These are phyloP conservation scores for Alternaria atra DNA, from an alignment of 2,329 filamentous ascomycete species.

Conservation along the genomic window DNA sequence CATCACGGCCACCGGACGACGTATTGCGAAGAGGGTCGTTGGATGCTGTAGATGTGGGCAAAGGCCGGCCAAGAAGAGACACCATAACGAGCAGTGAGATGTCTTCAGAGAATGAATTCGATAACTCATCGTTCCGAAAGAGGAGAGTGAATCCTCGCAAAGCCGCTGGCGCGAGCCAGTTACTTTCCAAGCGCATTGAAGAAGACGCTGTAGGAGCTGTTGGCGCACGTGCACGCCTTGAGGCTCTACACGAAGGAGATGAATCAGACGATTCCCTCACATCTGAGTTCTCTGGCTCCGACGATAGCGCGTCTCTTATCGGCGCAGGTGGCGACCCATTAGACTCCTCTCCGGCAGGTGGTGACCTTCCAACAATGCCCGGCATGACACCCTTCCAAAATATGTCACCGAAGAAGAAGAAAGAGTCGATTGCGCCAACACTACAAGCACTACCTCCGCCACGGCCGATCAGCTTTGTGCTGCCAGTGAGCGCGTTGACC, in stretches of 20 bases:
- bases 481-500: constrained; percentile 75
- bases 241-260: constrained; percentile 53
- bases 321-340: constrained; percentile 69
- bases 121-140: constrained; percentile 70
- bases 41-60: constrained; percentile 73
- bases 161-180: constrained; percentile 62
- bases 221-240: constrained; percentile 40
- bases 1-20: constrained; percentile 57
- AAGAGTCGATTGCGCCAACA: constrained; percentile 57
- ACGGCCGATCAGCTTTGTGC: constrained; percentile 73
- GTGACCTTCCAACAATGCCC: constrained; percentile 54
- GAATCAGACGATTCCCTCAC: constrained; percentile 52
- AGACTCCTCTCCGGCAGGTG: constrained; percentile 61
- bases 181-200: constrained; percentile 63
- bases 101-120: constrained; percentile 82
- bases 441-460: constrained; percentile 75
- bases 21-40: constrained; percentile 69
- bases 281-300: constrained; percentile 53
- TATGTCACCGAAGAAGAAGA: constrained; percentile 69
- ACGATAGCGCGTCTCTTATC: constrained; percentile 75
- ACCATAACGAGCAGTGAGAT: constrained; percentile 85
- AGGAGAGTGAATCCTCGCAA: constrained; percentile 69
- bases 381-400: constrained; percentile 53
- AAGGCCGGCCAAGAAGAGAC: constrained; percentile 74
- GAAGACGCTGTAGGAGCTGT: constrained; percentile 55